Base-by-base conservation (phyloP, 2,329 filamentous ascomycete species). In the Diaporthe batatas region DNA sequence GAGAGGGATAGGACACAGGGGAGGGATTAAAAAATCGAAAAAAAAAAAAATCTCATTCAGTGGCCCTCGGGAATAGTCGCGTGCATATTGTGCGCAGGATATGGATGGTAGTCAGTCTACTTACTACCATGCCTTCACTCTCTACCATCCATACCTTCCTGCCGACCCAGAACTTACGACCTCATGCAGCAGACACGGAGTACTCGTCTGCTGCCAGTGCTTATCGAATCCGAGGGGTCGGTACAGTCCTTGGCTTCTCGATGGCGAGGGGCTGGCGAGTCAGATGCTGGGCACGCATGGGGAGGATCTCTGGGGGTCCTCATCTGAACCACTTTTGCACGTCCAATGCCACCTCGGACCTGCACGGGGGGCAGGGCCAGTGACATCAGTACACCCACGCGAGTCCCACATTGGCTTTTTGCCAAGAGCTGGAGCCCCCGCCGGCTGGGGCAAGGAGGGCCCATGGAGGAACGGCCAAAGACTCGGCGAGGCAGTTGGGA, bases 341-440 rank as follows among this genome's bases (percentile, higher is more conserved):
- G 5, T 67, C 62, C 62, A 67, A 65, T 65, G 59, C 59, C 59
- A 51, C 59, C 59, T 65, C n/a, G n/a, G n/a, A n/a, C 29, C 29
- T 29, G 29, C 29, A 29, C 44, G 36, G 44, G 44, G 62, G n/a
- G 21, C 62, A 39, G 29, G n/a, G 14, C n/a, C 62, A 53, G 62
- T 67, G 62, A 67, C 62, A 67, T 67, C 62, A 67, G 44, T 18
- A 25, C 29, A 36, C 62, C 62, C 62, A 53, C 21, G 47, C n/a
- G 47, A 53, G 47, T 32, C 62, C 62, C 62, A 67, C 62, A 51
- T 49, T 25, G 47, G 62, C 47, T 53, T 25, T 39, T 14, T 39
- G 62, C 62, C 62, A 67, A 67, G 62, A 67, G 47, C 47, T 53
- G 47, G 62, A 67, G 62, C 62, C 44, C 62, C 62, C 62, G 57